These are phyloP conservation scores for Dryas drummondii DNA, from an alignment of 306 rosid species.

Conservation along the genomic window DNA sequence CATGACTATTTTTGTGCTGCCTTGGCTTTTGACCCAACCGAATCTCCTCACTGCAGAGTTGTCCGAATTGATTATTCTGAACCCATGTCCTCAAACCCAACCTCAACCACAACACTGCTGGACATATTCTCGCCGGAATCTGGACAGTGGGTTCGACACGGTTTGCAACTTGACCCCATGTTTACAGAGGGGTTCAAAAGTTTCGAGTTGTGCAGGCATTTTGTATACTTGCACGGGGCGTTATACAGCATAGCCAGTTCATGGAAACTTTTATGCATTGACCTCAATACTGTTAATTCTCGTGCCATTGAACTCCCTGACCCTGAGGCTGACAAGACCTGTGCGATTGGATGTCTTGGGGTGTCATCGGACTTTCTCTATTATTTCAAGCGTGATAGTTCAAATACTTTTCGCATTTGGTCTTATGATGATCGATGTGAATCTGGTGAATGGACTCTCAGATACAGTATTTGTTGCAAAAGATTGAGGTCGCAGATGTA, in stretches of 20 bases:
- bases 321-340: not conserved
- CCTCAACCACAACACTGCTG: not conserved
- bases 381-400: not conserved
- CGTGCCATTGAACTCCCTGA: not conserved
- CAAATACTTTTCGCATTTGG: not conserved
- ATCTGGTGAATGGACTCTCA: not conserved
- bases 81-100: not conserved
- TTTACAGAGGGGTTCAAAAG: not conserved
- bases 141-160: conserved; percentile 2
- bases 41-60: not conserved
- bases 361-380: not conserved
- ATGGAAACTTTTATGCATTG: not conserved
- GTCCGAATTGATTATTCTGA: not conserved
- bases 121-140: no score
- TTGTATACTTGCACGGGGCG: conserved; percentile 5
- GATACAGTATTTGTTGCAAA: not conserved
- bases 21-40: not conserved
- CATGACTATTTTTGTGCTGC: not conserved
- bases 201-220: not conserved
- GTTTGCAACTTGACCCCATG: not conserved
- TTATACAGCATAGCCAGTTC: not conserved
- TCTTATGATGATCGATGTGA: not conserved
- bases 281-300: not conserved
- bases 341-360: conserved; percentile 10
- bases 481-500: no score